A percentile compares a stretch with the other conserved stretches of the same genome.
Evolutionary conservation across 768 basidiomycete species (phyloP).

Genomic region (Phanerochaete carnosa): DNA sequence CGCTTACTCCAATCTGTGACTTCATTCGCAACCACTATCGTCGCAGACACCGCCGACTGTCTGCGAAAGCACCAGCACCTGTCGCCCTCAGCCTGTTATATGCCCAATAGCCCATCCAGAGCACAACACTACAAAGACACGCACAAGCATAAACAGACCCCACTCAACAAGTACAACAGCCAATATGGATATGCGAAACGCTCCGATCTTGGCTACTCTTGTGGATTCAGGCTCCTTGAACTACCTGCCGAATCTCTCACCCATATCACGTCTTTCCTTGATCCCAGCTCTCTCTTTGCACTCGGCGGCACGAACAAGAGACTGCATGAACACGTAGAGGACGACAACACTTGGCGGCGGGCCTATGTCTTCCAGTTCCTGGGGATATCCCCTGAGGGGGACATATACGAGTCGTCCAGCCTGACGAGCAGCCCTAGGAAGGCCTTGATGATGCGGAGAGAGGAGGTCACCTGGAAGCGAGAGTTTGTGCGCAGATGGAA

Average conservation of each 20-base stretch:
- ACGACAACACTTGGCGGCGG: constrained; percentile 77
- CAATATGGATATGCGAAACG: constrained; percentile 50
- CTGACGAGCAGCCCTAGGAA: constrained; percentile 28
- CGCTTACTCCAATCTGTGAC: background rate
- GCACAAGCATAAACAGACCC: constrained; percentile 27
- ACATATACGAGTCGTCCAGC: constrained; percentile 32
- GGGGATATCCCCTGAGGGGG: constrained; percentile 61
- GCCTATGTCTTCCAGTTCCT: constrained; percentile 71
- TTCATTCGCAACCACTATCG: constrained; percentile 22
- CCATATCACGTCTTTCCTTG: constrained; percentile 70
- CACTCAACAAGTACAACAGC: constrained; percentile 26
- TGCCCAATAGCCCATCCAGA: constrained; percentile 57
- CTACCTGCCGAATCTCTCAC: constrained; percentile 72
- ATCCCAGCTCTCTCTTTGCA: constrained; percentile 56
- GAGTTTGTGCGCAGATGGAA: constrained; percentile 62
- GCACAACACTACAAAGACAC: constrained; percentile 35
- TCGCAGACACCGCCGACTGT: constrained; percentile 25
- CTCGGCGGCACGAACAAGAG: constrained; percentile 50
- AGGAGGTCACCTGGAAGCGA: constrained; percentile 61
- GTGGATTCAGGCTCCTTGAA: constrained; percentile 34
- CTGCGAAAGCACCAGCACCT: constrained; percentile 19
- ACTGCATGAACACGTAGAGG: constrained; percentile 63
- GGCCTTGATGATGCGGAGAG: constrained; percentile 51
- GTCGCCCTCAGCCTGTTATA: constrained; percentile 44
- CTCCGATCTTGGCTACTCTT: constrained; percentile 19